These are phyloP conservation scores for Macrophomina pseudophaseolina DNA, from an alignment of 2,329 filamentous ascomycete genomes.

Conservation along the genomic window DNA sequence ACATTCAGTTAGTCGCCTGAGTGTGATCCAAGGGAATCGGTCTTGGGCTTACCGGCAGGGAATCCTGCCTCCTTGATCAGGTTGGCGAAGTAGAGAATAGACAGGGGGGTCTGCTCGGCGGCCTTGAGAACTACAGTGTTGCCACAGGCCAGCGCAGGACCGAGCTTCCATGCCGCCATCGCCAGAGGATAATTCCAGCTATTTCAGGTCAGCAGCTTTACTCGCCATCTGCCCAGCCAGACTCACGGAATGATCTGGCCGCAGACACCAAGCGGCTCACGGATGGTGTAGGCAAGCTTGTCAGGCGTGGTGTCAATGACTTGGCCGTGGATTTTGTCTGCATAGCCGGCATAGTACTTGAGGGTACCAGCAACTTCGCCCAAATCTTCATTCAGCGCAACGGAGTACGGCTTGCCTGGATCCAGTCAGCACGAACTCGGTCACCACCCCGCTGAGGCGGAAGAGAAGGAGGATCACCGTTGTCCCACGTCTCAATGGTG, in stretches of 20 bases:
- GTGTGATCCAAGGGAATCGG: not conserved
- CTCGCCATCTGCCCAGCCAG: not conserved
- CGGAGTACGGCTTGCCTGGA: slow-evolving; percentile 67
- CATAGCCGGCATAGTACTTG: slow-evolving; percentile 79
- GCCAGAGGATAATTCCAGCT: slow-evolving; percentile 58
- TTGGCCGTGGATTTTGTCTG: slow-evolving; percentile 79
- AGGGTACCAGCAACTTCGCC: slow-evolving; percentile 62
- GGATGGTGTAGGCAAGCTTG: slow-evolving; percentile 78
- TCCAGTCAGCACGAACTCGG: not conserved
- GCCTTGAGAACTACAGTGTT: slow-evolving; percentile 63
- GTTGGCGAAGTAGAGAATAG: slow-evolving; percentile 63
- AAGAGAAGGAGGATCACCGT: slow-evolving; percentile 54
- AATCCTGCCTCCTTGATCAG: slow-evolving; percentile 54
- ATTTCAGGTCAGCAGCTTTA: not conserved
- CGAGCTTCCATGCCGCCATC: slow-evolving; percentile 60
- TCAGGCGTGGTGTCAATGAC: slow-evolving; percentile 72
- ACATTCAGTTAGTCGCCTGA: not conserved
- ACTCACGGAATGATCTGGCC: slow-evolving; percentile 39
- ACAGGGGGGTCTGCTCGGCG: slow-evolving; percentile 62
- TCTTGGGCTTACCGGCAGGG: slow-evolving; percentile 48
- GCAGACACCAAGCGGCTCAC: slow-evolving; percentile 66
- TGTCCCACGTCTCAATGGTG: slow-evolving; percentile 78
- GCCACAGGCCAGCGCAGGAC: slow-evolving; percentile 61
- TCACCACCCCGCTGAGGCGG: not conserved
- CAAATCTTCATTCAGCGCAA: slow-evolving; percentile 69